phyloP scores from a whole-genome alignment of 2,329 filamentous ascomycete species.

The Talaromyces albobiverticillius region DNA sequence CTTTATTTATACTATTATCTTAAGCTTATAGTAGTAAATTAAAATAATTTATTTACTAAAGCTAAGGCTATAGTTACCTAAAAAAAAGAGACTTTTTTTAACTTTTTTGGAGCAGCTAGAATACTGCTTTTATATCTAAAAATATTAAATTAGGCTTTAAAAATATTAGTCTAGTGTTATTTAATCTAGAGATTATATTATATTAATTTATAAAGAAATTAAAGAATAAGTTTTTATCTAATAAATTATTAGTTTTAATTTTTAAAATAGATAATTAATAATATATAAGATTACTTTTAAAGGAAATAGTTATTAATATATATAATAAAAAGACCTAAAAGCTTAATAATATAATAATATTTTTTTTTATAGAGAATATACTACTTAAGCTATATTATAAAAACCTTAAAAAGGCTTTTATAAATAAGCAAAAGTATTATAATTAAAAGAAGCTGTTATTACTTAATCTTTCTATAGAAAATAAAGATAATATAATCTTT shows the following conservation, averaged over 20 bases:
- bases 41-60: neutral
- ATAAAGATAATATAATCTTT: neutral
- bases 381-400: neutral
- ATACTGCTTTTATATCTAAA: too few relatives aligned
- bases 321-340: neutral
- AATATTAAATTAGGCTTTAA: too few relatives aligned
- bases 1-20: neutral
- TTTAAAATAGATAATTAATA: too few relatives aligned
- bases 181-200: too few relatives aligned
- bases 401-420: neutral
- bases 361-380: neutral
- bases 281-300: too few relatives aligned
- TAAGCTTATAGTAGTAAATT: neutral
- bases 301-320: neutral
- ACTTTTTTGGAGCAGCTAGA: too few relatives aligned
- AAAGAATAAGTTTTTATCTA: too few relatives aligned
- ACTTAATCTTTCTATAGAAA: neutral
- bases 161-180: too few relatives aligned
- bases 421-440: neutral
- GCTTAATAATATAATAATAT: neutral
- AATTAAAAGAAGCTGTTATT: neutral
- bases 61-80: neutral
- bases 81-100: neutral
- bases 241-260: too few relatives aligned
- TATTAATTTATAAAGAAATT: too few relatives aligned